A percentile compares a stretch with the other conserved stretches of the same genome.
These are phyloP conservation scores for Parastagonospora avenae DNA, from an alignment of 2,329 filamentous ascomycete genomes.

Conservation along the genomic window DNA sequence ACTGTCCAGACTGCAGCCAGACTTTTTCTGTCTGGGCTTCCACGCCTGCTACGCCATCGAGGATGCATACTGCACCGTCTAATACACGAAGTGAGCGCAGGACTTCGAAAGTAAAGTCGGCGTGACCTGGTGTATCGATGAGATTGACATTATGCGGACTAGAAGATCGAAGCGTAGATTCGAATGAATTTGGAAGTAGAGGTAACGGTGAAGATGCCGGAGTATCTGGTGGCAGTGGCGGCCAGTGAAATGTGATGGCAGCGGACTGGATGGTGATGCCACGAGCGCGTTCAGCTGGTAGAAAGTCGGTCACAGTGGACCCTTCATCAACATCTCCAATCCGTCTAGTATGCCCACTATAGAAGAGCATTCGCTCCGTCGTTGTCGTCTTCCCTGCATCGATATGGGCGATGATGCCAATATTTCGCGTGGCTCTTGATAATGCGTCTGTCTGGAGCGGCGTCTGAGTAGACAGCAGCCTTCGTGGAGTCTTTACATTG, in stretches of 20 bases:
- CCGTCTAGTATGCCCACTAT: conserved; percentile 85
- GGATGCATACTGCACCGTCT: conserved; percentile 89
- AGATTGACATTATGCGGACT: conserved; percentile 57
- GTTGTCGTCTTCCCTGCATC: conserved; percentile 99
- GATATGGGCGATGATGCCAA: conserved; percentile 98
- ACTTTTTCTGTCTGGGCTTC: conserved; percentile 98
- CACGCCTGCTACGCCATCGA: conserved; percentile 90
- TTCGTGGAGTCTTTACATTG: conserved; percentile 35
- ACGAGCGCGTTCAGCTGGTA: conserved; percentile 86
- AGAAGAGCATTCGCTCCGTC: conserved; percentile 98
- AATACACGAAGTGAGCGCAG: conserved; percentile 85
- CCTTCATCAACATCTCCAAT: conserved; percentile 96
- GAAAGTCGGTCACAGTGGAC: conserved; percentile 95
- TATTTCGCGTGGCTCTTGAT: conserved; percentile 82
- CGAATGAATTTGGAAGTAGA: conserved; percentile 37
- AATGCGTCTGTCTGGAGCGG: conserved; percentile 42
- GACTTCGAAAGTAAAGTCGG: conserved; percentile 97
- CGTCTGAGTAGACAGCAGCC: conserved; percentile 36
- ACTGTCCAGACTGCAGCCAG: conserved; percentile 87
- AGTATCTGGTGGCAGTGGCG: conserved; percentile 58
- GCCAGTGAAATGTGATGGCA: conserved; percentile 95
- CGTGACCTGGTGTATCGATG: conserved; percentile 95
- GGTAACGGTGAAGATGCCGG: conserved; percentile 23
- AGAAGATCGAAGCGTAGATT: conserved; percentile 53
- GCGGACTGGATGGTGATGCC: conserved; percentile 98